Evolutionary conservation across 2,329 filamentous ascomycete species (phyloP).

Genomic region (Blastomyces gilchristii): DNA sequence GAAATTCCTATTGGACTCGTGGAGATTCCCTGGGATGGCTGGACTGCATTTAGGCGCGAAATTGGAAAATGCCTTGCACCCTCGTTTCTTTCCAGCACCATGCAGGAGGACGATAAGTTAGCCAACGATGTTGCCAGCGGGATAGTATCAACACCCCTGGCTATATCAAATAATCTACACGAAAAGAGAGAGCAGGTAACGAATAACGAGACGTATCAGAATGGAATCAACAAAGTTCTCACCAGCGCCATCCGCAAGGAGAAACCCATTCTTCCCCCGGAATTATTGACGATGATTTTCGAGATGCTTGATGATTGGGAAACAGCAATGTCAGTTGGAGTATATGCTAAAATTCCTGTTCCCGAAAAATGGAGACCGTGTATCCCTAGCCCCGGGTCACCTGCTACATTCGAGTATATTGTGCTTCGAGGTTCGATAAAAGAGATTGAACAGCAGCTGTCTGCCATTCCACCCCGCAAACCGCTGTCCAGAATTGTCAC

Average conservation of each 20-base stretch:
- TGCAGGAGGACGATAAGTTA: constrained; percentile 1
- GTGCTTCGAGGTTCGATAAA: constrained; percentile 62
- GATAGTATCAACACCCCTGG: not conserved
- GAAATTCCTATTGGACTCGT: constrained; percentile 45
- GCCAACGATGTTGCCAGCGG: not conserved
- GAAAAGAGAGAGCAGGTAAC: not conserved
- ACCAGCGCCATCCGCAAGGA: not conserved
- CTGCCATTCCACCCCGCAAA: constrained; percentile 55
- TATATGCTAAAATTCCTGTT: constrained; percentile 66
- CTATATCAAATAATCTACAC: not conserved
- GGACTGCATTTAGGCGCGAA: constrained; percentile 24
- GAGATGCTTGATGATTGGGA: constrained; percentile 81
- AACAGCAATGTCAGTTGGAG: constrained; percentile 65
- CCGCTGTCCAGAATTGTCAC: constrained; percentile 72
- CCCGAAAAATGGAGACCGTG: constrained; percentile 63
- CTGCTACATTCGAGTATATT: constrained; percentile 68
- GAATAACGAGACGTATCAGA: not conserved
- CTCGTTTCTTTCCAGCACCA: constrained; percentile 6
- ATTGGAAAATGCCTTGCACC: constrained; percentile 25
- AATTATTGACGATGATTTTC: constrained; percentile 83
- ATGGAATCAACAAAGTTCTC: not conserved
- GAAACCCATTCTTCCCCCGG: constrained; percentile 52
- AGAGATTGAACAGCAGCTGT: constrained; percentile 64
- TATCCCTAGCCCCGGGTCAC: constrained; percentile 47
- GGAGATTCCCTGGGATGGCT: constrained; percentile 43